phyloP scores from a whole-genome alignment of 768 basidiomycete species.

The Tulasnella sp. region DNA sequence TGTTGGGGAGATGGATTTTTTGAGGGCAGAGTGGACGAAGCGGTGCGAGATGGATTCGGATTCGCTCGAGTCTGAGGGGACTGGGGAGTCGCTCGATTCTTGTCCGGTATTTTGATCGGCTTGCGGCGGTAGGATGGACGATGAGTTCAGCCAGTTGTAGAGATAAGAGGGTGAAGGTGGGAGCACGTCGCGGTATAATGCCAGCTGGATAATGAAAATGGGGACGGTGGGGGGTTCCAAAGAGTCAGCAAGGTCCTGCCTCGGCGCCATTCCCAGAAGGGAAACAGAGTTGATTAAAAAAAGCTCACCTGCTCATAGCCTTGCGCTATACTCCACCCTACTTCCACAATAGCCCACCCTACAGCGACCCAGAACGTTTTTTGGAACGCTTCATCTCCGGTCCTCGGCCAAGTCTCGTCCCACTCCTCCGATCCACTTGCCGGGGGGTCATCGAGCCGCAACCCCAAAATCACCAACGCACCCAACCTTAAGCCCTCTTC shows the following conservation, averaged over 20 bases:
- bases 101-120: background rate
- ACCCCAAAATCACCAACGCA: slow-evolving; percentile 50
- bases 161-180: slow-evolving; percentile 44
- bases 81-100: background rate
- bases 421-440: background rate
- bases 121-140: slow-evolving; percentile 9
- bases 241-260: slow-evolving; percentile 1
- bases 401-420: slow-evolving; percentile 14
- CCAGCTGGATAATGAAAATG: background rate
- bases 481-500: slow-evolving; percentile 54
- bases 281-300: background rate
- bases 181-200: slow-evolving; percentile 63
- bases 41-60: slow-evolving; percentile 24
- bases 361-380: slow-evolving; percentile 75
- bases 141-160: slow-evolving; percentile 23
- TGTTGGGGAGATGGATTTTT: slow-evolving; percentile 18
- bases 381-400: slow-evolving; percentile 50
- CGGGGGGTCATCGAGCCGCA: slow-evolving; percentile 35
- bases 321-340: slow-evolving; percentile 58
- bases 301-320: slow-evolving; percentile 64
- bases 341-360: slow-evolving; percentile 70
- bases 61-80: slow-evolving; percentile 9
- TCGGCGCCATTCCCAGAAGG: background rate
- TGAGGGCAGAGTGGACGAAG: slow-evolving; percentile 21
- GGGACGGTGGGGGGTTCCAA: background rate